Evolutionary conservation across 192 early-diverging fungal species (phyloP).

Genomic region (Obelidium mucronatum): DNA sequence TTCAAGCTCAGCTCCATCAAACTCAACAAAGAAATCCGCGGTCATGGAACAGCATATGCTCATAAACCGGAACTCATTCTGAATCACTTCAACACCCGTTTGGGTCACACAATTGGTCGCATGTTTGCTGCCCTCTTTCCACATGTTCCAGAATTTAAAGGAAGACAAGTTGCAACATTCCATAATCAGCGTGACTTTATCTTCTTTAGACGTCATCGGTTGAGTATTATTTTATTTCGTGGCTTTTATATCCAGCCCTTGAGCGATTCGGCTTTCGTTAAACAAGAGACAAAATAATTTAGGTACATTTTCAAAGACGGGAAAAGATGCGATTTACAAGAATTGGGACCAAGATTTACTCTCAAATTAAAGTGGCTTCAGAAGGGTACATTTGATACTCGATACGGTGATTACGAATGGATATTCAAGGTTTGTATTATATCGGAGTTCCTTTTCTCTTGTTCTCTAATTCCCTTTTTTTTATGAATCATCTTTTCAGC

Average conservation of each 20-base stretch:
- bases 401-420: slow-evolving; percentile 96
- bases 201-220: slow-evolving; percentile 95
- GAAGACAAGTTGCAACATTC: slow-evolving; percentile 92
- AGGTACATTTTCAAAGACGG: slow-evolving; percentile 90
- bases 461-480: not conserved
- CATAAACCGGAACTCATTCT: slow-evolving; percentile 96
- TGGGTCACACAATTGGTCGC: slow-evolving; percentile 95
- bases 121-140: slow-evolving; percentile 97
- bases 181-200: slow-evolving; percentile 99
- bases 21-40: slow-evolving; percentile 78
- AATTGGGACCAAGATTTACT: slow-evolving; percentile 96
- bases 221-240: not conserved
- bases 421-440: slow-evolving; percentile 82
- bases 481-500: slow-evolving; percentile 47
- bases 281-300: no score
- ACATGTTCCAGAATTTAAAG: slow-evolving; percentile 96
- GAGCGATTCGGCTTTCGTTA: no score
- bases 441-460: not conserved
- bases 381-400: slow-evolving; percentile 91
- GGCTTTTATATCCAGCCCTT: not conserved
- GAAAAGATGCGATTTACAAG: slow-evolving; percentile 80
- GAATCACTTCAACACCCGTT: slow-evolving; percentile 95
- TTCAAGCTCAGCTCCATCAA: slow-evolving; percentile 89
- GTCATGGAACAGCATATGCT: slow-evolving; percentile 77
- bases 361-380: slow-evolving; percentile 94